phyloP scores from a whole-genome alignment of 2,329 filamentous ascomycete species.

The Trichoderma atrobrunneum region DNA sequence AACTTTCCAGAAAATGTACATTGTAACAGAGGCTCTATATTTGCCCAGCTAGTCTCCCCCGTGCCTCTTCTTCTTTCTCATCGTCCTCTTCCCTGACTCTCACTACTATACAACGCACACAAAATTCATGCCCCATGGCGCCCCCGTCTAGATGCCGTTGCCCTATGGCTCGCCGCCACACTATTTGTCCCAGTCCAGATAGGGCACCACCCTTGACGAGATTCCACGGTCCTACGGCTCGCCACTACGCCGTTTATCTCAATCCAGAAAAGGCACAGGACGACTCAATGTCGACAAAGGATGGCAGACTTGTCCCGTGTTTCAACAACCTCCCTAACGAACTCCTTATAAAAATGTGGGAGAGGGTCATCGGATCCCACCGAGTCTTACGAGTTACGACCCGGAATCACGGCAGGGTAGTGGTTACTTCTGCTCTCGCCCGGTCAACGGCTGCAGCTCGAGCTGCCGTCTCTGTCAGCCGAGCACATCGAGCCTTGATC shows the following conservation, averaged over 20 bases:
- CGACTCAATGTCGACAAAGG: neutral
- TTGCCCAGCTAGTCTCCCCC: no score
- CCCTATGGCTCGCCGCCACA: no score
- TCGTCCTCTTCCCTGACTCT: no score
- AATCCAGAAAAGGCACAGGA: neutral
- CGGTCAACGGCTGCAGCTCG: neutral
- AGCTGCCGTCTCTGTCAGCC: neutral
- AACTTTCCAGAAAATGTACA: no score
- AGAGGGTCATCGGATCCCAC: neutral
- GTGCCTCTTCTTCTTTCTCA: no score
- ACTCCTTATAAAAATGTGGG: neutral
- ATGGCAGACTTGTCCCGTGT: no score
- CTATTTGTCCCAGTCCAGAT: neutral
- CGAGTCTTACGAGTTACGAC: neutral
- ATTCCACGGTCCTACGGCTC: no score
- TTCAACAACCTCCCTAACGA: neutral
- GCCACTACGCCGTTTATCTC: neutral
- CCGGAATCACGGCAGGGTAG: neutral
- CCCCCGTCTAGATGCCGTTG: no score
- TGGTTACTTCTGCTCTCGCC: neutral
- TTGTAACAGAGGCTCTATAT: no score
- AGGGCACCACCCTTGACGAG: no score
- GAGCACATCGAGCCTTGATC: neutral
- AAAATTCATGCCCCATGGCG: no score
- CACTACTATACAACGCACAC: no score